A percentile compares a stretch with the other conserved stretches of the same genome.
These are phyloP conservation scores for Spathaspora hagerdaliae DNA, from an alignment of 805 yeast species.

Conservation along the genomic window DNA sequence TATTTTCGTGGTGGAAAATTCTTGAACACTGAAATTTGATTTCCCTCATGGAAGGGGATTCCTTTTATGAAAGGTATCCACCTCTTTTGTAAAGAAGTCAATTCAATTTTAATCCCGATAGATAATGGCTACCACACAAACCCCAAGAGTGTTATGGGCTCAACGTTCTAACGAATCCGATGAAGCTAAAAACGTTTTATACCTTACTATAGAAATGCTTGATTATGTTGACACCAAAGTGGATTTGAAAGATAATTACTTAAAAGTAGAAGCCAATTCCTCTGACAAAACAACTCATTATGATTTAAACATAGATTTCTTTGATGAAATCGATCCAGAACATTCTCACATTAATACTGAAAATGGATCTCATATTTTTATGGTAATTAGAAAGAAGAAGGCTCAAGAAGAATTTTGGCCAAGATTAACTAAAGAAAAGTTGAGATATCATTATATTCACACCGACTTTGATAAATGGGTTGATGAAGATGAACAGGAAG, in stretches of 20 bases:
- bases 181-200: conserved; percentile 68
- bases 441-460: conserved; percentile 73
- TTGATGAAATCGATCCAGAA: conserved; percentile 65
- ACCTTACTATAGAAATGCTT: conserved; percentile 66
- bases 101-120: background rate
- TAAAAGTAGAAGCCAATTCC: conserved; percentile 49
- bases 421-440: conserved; percentile 82
- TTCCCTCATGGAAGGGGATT: no score
- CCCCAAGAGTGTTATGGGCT: conserved; percentile 82
- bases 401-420: conserved; percentile 87
- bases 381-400: conserved; percentile 68
- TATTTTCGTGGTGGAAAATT: no score
- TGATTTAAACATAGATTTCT: conserved; percentile 70
- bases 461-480: conserved; percentile 98
- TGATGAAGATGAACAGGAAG: conserved; percentile 96
- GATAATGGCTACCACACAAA: conserved; percentile 15
- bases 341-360: conserved; percentile 54
- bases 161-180: conserved; percentile 85
- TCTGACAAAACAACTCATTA: conserved; percentile 50
- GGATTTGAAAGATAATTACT: conserved; percentile 50
- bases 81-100: background rate
- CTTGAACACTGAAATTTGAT: no score
- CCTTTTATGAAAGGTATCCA: no score
- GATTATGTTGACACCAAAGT: conserved; percentile 65
- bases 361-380: conserved; percentile 56